Conservation (phyloP, 192 early-diverging fungal species). For the Anaeromyces robustus region DNA sequence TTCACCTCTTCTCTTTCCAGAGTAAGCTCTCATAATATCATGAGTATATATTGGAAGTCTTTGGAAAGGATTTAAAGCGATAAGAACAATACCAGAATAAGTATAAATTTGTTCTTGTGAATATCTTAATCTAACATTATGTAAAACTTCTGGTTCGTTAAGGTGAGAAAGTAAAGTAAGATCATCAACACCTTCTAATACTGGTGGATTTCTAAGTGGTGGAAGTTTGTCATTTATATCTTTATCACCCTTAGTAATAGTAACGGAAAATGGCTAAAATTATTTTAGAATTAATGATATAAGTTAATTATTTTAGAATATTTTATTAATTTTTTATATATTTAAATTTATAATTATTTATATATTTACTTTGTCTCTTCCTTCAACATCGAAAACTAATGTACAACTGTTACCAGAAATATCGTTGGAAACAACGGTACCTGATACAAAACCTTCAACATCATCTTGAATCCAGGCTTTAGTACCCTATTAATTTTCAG, state of each 20-base stretch:
- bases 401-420: constrained; percentile 32
- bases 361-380: constrained; percentile 11
- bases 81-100: constrained; percentile 95
- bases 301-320: too few relatives aligned
- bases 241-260: constrained; percentile 11
- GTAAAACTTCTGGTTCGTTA: constrained; percentile 82
- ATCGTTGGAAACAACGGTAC: constrained; percentile 31
- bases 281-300: too few relatives aligned
- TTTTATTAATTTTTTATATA: too few relatives aligned
- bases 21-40: constrained; percentile 71
- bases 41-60: constrained; percentile 74
- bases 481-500: too few relatives aligned
- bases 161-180: constrained; percentile 87
- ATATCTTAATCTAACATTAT: constrained; percentile 83
- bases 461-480: constrained; percentile 81
- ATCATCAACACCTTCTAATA: constrained; percentile 76
- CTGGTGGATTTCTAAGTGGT: constrained; percentile 83
- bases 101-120: constrained; percentile 91
- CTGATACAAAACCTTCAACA: constrained; percentile 72
- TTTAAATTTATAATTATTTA: too few relatives aligned
- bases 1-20: constrained; percentile 81
- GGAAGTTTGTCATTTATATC: constrained; percentile 58
- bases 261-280: not conserved
- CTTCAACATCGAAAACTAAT: constrained; percentile 37
- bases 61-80: constrained; percentile 93